Evolutionary conservation across 2,329 filamentous ascomycete species (phyloP).

Genomic region (Aspergillus sp.): DNA sequence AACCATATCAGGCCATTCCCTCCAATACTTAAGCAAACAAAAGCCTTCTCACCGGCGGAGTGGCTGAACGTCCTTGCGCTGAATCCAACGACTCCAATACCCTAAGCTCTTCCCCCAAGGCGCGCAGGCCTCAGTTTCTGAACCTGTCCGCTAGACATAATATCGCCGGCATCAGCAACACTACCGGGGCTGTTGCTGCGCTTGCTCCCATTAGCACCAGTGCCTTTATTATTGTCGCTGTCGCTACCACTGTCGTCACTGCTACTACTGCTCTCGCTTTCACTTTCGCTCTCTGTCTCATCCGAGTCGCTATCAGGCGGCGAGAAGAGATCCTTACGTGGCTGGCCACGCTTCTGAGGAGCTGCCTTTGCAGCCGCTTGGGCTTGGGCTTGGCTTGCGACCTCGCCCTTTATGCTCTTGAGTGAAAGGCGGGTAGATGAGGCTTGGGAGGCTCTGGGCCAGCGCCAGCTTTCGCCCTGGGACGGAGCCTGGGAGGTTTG

Average conservation of each 20-base stretch:
- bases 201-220: neutral
- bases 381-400: neutral
- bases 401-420: neutral
- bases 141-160: slow-evolving; percentile 22
- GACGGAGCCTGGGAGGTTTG: neutral
- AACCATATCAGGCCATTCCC: neutral
- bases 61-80: too few relatives aligned
- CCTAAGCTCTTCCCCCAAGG: neutral
- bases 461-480: neutral
- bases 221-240: neutral
- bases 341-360: neutral
- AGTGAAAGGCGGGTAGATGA: neutral
- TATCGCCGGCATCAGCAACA: slow-evolving; percentile 21
- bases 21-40: neutral
- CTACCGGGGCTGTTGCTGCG: neutral
- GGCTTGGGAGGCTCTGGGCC: neutral
- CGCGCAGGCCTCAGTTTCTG: slow-evolving; percentile 13
- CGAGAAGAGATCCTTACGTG: slow-evolving; percentile 3
- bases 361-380: neutral
- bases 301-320: slow-evolving; percentile 20
- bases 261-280: slow-evolving; percentile 13
- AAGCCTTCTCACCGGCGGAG: neutral
- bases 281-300: slow-evolving; percentile 16
- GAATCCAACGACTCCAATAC: neutral
- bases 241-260: slow-evolving; percentile 14